Evolutionary conservation across 2,329 filamentous ascomycete genomes (phyloP), one percentile per base, ranked within the genome.

Genomic region (Colletotrichum acutatum): DNA sequence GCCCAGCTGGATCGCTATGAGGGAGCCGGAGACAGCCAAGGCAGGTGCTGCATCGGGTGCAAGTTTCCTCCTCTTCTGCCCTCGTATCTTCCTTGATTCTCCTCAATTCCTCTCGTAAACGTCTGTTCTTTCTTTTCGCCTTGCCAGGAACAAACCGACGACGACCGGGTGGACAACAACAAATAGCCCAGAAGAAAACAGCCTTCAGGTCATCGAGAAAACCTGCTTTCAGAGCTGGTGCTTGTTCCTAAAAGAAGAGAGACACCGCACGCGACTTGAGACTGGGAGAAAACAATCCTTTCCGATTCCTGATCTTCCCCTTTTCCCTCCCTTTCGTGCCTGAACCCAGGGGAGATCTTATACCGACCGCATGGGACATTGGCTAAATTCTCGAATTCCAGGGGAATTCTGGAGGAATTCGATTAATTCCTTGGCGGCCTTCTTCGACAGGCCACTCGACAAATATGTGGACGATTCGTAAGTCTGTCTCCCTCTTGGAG

Each of bases 1-100:
- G 70, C 66, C 66, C 37, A 42, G 56, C 56, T 24, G 11, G 28
- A 54, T 61, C 66, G 70, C 66, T 72, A 66, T 61, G 70, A 60
- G 60, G 70, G 49, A 46, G 26, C 57, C 16, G 14, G 26, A 11
- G 68, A 49, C 19, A 46, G 60, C 54, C 14, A 37, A 54, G 24
- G 62, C 28, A 70, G 60, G 66, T 70, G 68, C 34, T 62, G 65
- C 62, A 66, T 53, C 34, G 42, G 32, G 54, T 53, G n/a, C 68
- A 60, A 42, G 62, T 65, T 54, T 56, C 32, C 52, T 57, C 19
- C 26, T 37, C 24, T 42, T 6, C n/a, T n/a, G 12, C 4, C 14
- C 16, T 56, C 30, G 14, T 53, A 16, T 5, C n/a, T 3, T 34
- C 57, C 14, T 12, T 34, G 32, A 34, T 12, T 34, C 11, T 34